Evolutionary conservation across 2,329 filamentous ascomycete genomes (phyloP), one percentile per base, ranked within the genome.

Genomic region (Penicillium griseofulvum): DNA sequence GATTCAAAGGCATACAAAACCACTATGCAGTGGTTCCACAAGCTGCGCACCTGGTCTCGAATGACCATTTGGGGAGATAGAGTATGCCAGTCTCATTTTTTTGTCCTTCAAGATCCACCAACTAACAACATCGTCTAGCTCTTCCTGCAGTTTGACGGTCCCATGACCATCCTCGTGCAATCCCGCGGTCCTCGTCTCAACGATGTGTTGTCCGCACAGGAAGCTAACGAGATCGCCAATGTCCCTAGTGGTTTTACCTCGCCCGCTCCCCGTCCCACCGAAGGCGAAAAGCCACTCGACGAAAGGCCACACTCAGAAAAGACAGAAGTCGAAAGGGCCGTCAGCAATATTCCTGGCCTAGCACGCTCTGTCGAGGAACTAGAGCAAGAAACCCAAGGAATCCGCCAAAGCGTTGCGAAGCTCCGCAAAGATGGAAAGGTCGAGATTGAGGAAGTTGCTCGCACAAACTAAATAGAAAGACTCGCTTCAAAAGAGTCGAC

Each of bases 31-130:
- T 68, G 85, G 29, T 73, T 88, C 8, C 90, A 89, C 73, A 83
- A 78, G 36, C 62, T 95, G 19, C 85, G 91, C 57, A 96, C 91
- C 0, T 87, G 87, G 76, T 80, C 87, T 39, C 83, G 92, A 57
- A 84, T 89, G 67, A 90, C 90, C 1, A 89, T 99, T 54, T 97
- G 91, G 90, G 94, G 94, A 22, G 94, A 99, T 71, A 79, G 93
- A 59, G 84, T 86, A 76, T 65, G 78, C 65, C 12, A 44, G 9
- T 16, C 26, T 33, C 38, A 47, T 31, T 39, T 54, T 39, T 54
- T 37, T 54, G n/a, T 8, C 11, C n/a, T 33, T 19, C 19, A 22
- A 9, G 22, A 36, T 38, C 48, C 36, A 52, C 49, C 61, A 41
- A 58, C 33, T 16, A 8, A 31, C 16, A 11, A 26, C n/a, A 4